These are phyloP conservation scores for Entomortierella beljakovae DNA, from an alignment of 192 early-diverging fungal genomes.

Conservation along the genomic window DNA sequence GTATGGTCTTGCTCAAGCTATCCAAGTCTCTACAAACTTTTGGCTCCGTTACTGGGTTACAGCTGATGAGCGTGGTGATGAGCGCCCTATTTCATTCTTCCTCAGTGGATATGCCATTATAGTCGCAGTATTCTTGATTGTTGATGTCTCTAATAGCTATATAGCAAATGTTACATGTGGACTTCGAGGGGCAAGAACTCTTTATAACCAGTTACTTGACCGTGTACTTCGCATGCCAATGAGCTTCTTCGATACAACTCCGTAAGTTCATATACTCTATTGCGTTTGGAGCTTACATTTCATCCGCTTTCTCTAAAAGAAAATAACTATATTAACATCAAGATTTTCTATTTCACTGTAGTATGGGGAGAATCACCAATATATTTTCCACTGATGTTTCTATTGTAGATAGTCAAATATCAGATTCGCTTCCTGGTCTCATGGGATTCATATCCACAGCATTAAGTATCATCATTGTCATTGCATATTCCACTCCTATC, in stretches of 20 bases:
- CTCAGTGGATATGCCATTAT: constrained; percentile 68
- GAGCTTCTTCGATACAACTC: constrained; percentile 91
- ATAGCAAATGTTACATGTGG: constrained; percentile 56
- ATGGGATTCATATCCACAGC: constrained; percentile 23
- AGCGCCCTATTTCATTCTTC: constrained; percentile 61
- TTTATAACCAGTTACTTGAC: constrained; percentile 64
- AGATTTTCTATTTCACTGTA: too few species aligned
- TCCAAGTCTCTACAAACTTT: constrained; percentile 33
- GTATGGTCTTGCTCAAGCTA: constrained; percentile 16
- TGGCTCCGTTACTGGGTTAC: constrained; percentile 46
- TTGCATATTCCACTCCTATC: constrained; percentile 3
- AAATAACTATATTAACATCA: too few species aligned
- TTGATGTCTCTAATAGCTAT: constrained; percentile 36
- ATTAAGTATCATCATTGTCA: constrained; percentile 2
- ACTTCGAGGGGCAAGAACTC: constrained; percentile 61
- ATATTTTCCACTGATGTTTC: constrained; percentile 86
- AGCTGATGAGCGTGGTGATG: constrained; percentile 21
- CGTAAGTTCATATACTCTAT: constrained; percentile 64
- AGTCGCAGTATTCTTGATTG: constrained; percentile 50
- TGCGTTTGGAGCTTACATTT: too few species aligned
- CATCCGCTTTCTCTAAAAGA: too few species aligned
- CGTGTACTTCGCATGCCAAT: constrained; percentile 77
- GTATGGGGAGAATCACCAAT: constrained; percentile 71
- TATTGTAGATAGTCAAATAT: neutral
- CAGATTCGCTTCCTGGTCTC: neutral